Percentiles rank a stretch among this genome's conserved stretches.
Evolutionary conservation across 129 eudicot species (phyloP).

Genomic region (Calendula officinalis): DNA sequence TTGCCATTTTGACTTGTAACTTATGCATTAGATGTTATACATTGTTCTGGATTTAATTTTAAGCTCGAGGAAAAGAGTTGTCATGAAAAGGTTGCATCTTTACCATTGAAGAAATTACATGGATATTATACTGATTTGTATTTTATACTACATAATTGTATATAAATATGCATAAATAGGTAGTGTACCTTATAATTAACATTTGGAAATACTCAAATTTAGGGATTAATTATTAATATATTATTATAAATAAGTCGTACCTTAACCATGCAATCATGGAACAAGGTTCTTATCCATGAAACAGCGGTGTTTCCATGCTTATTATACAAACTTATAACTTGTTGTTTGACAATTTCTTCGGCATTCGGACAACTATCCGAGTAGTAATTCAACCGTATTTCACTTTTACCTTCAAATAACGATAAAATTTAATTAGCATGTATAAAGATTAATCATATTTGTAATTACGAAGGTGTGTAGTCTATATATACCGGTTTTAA

Average conservation of each 20-base stretch:
- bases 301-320: slow-evolving; percentile 86
- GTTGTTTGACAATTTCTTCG: slow-evolving; percentile 57
- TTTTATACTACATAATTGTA: background rate
- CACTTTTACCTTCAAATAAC: slow-evolving; percentile 43
- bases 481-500: background rate
- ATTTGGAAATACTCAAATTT: background rate
- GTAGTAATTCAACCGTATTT: slow-evolving; percentile 57
- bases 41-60: background rate
- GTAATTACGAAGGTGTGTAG: background rate
- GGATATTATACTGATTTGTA: background rate
- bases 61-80: background rate
- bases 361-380: slow-evolving; percentile 71
- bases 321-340: slow-evolving; percentile 55
- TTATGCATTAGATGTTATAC: background rate
- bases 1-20: background rate
- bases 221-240: background rate
- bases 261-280: slow-evolving; percentile 85
- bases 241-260: slow-evolving; percentile 26
- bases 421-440: background rate
- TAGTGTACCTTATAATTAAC: background rate
- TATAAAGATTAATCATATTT: background rate
- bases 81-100: slow-evolving; percentile 1
- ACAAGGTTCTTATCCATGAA: slow-evolving; percentile 88
- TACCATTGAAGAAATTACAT: slow-evolving; percentile 3
- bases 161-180: background rate